A percentile compares a stretch with the other conserved stretches of the same genome.
These are phyloP conservation scores for Leccinum subrobustum DNA, from an alignment of 1,284 basidiomycete genomes.

Conservation along the genomic window DNA sequence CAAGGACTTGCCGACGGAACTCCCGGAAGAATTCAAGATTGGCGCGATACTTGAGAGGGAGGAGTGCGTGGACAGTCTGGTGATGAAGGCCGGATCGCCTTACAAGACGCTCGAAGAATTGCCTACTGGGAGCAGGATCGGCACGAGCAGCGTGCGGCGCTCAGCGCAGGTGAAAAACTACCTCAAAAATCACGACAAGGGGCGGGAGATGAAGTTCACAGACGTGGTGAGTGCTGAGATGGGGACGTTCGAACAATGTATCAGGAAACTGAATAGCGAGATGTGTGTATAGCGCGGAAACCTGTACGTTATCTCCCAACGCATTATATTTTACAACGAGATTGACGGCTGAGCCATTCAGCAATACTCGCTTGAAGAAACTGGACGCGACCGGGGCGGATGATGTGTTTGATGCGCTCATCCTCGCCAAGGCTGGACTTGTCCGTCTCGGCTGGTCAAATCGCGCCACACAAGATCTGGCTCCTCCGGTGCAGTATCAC, in stretches of 20 bases:
- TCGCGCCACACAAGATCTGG: slow-evolving; percentile 79
- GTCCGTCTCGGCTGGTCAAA: slow-evolving; percentile 78
- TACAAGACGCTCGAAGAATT: slow-evolving; percentile 84
- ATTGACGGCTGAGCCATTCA: slow-evolving; percentile 32
- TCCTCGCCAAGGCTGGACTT: slow-evolving; percentile 94
- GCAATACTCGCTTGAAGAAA: slow-evolving; percentile 88
- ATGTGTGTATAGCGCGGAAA: slow-evolving; percentile 63
- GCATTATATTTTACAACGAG: neutral
- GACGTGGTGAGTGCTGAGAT: slow-evolving; percentile 73
- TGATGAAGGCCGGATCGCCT: slow-evolving; percentile 76
- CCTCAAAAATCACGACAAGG: slow-evolving; percentile 55
- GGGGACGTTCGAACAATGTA: neutral
- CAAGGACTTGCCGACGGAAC: slow-evolving; percentile 91
- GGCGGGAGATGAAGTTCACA: slow-evolving; percentile 63
- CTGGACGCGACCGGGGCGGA: slow-evolving; percentile 73
- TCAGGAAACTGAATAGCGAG: slow-evolving; percentile 6
- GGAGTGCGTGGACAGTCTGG: slow-evolving; percentile 87
- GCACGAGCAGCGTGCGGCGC: slow-evolving; percentile 91
- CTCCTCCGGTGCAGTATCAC: slow-evolving; percentile 76
- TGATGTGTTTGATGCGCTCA: slow-evolving; percentile 85
- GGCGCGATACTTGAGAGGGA: slow-evolving; percentile 87
- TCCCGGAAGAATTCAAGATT: slow-evolving; percentile 85
- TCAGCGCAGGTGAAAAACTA: slow-evolving; percentile 87
- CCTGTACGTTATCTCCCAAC: slow-evolving; percentile 45
- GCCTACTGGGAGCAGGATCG: slow-evolving; percentile 87